Conservation (phyloP, 176 grass and related monocot genomes). For the Oropetium thomaeum region DNA sequence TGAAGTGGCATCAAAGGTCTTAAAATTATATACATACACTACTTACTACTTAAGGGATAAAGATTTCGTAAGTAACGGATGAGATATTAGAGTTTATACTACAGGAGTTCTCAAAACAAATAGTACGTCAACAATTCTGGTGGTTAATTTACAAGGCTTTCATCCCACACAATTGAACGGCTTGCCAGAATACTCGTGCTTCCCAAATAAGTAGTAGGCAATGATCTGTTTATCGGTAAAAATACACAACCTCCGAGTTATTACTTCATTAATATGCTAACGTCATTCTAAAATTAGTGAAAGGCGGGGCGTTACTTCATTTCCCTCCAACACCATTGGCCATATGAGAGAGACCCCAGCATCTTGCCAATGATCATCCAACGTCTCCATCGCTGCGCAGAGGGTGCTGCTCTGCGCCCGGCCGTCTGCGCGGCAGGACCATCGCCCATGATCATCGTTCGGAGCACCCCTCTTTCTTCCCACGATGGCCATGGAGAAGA, state of each 20-base stretch:
- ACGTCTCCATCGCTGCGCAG: not conserved
- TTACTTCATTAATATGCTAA: not conserved
- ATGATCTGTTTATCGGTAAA: not conserved
- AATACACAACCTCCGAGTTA: not conserved
- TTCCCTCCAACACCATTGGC: constrained; percentile 11
- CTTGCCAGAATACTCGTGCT: not conserved
- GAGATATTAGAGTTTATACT: too few relatives aligned
- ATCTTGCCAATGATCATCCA: not conserved
- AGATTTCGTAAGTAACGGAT: too few relatives aligned
- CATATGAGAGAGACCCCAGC: constrained; percentile 27
- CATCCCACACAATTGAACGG: not conserved
- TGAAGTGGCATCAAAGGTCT: too few relatives aligned
- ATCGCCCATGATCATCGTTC: constrained; percentile 29
- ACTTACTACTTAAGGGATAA: too few relatives aligned
- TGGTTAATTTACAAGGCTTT: not conserved
- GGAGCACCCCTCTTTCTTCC: not conserved
- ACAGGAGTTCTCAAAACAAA: too few relatives aligned
- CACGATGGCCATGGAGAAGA: constrained; percentile 37
- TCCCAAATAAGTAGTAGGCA: not conserved
- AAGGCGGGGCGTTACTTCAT: not conserved
- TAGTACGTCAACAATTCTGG: too few relatives aligned
- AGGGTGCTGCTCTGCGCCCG: not conserved
- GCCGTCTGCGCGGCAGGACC: constrained; percentile 19
- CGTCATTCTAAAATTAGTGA: constrained; percentile 12
- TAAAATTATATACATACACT: too few relatives aligned